Evolutionary conservation across 345 rosid genomes (phyloP), one percentile per base, ranked within the genome.

Genomic region (Clausena lansium): DNA sequence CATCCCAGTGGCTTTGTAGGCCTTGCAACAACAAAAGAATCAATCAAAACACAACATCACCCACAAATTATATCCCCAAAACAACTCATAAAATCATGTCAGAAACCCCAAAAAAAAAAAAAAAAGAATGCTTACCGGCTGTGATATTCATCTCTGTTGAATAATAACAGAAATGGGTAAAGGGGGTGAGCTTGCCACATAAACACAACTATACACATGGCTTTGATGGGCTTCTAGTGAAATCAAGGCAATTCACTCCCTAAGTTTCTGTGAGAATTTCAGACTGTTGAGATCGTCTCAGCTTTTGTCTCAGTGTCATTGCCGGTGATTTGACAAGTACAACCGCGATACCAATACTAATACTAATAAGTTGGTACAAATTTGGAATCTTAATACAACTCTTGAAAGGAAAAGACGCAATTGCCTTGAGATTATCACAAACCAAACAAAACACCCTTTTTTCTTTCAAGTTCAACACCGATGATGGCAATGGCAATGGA

Each of bases 121-220:
- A 7, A 72, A 1, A 27, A 13, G 0, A 17, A 30, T 32, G 28
- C 27, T 60, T 54, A 88, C 97, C 97, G 85, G 82, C 76, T 75
- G 73, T 79, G 92, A 77, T 81, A 82, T 78, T 94, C 98, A 77
- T 94, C 97, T 84, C 98, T 85, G 83, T 94, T 92, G 71, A 87
- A 87, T 35, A 94, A 79, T n/a, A 94, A 83, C 71, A 91, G 72
- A 80, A 94, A 82, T 7, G 89, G 91, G 81, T 87, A 88, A 73
- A 87, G 85, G 22, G 94, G 92, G 84, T 90, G 92, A 70, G 92
- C 79, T 82, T 83, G 92, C 97, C 98, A 93, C 75, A 85, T 24
- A 78, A 90, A 94, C 81, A 84, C 85, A 41, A 90, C 87, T 66
- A 89, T 88, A 67, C 94, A 90, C 92, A 90, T 87, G 36, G 25